Percentiles rank a stretch among this genome's conserved stretches.
These are phyloP conservation scores for Triticum timopheevii DNA, from an alignment of 176 grass and related monocot genomes.

Conservation along the genomic window DNA sequence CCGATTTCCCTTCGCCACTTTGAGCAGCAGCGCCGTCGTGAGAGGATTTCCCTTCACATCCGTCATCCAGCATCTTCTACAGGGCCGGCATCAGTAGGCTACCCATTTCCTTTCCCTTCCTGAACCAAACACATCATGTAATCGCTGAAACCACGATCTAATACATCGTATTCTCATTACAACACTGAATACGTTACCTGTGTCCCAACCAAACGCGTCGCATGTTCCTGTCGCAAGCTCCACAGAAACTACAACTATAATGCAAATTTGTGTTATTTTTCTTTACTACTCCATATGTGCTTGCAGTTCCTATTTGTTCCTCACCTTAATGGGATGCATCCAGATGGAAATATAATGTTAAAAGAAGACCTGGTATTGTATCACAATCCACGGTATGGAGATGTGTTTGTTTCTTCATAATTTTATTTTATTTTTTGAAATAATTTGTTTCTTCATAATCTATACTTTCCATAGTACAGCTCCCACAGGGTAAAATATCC, in stretches of 20 bases:
- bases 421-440: background rate
- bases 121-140: no score
- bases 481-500: conserved; percentile 3
- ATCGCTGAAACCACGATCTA: no score
- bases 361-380: background rate
- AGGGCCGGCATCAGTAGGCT: no score
- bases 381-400: background rate
- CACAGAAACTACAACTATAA: background rate
- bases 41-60: no score
- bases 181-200: no score
- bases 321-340: background rate
- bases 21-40: no score
- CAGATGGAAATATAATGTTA: background rate
- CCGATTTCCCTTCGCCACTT: no score
- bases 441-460: conserved; percentile 16
- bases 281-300: background rate
- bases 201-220: no score
- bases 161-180: no score
- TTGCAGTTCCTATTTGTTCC: background rate
- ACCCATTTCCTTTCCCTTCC: no score
- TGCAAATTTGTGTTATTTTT: background rate
- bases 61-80: no score
- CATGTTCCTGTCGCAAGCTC: background rate
- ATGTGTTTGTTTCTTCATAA: conserved; percentile 18
- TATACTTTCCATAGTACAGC: background rate